Evolutionary conservation across 2,329 filamentous ascomycete genomes (phyloP).

Genomic region (Nakataea oryzae): DNA sequence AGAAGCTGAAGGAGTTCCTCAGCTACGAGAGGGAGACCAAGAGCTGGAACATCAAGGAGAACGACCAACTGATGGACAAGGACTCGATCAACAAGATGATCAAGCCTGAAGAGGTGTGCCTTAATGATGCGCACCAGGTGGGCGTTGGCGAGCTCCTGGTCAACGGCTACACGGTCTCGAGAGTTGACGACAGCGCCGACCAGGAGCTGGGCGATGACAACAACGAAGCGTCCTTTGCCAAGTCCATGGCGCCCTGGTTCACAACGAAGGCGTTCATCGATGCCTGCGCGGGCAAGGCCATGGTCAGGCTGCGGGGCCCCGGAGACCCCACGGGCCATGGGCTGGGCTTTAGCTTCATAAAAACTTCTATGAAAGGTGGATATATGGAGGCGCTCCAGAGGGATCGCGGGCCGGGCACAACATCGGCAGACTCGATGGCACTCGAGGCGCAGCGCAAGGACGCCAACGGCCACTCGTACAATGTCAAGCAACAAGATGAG

Average conservation of each 20-base stretch:
- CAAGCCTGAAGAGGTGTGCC: slow-evolving; percentile 87
- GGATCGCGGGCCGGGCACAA: slow-evolving; percentile 42
- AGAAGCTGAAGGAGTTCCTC: slow-evolving; percentile 95
- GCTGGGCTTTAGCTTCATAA: slow-evolving; percentile 92
- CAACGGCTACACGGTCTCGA: slow-evolving; percentile 85
- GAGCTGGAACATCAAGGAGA: slow-evolving; percentile 70
- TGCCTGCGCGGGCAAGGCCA: slow-evolving; percentile 87
- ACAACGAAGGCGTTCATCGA: slow-evolving; percentile 95
- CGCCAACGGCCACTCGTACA: slow-evolving; percentile 92
- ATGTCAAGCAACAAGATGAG: slow-evolving; percentile 86
- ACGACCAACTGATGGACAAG: slow-evolving; percentile 70
- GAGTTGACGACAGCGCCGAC: slow-evolving; percentile 45
- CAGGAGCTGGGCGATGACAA: slow-evolving; percentile 53
- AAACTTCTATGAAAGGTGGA: slow-evolving; percentile 97
- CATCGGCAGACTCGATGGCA: slow-evolving; percentile 74
- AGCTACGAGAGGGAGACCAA: slow-evolving; percentile 80
- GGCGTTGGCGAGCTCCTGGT: slow-evolving; percentile 85
- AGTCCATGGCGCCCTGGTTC: slow-evolving; percentile 91
- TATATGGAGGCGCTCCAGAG: slow-evolving; percentile 67
- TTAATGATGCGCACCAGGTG: slow-evolving; percentile 94
- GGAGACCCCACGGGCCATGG: slow-evolving; percentile 91
- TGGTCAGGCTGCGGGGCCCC: slow-evolving; percentile 89
- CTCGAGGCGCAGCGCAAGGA: slow-evolving; percentile 80
- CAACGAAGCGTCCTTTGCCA: slow-evolving; percentile 63
- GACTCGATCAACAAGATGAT: slow-evolving; percentile 77